Evolutionary conservation across 352 stramenopile genomes (phyloP).

Genomic region (Phytophthora boehmeriae): DNA sequence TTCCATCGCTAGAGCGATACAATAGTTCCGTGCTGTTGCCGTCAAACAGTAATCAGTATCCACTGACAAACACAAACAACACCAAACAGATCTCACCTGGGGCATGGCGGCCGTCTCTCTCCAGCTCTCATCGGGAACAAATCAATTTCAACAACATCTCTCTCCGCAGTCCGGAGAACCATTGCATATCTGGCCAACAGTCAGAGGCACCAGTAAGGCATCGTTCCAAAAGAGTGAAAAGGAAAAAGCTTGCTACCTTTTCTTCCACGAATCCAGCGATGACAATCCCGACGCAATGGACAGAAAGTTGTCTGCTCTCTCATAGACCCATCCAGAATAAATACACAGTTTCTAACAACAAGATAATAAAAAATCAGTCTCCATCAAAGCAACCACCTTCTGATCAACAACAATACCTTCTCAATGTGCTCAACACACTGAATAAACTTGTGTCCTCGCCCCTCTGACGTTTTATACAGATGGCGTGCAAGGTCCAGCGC

Average conservation of each 20-base stretch:
- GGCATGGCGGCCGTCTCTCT: slow-evolving; percentile 70
- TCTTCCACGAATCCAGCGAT: slow-evolving; percentile 85
- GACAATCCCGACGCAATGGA: slow-evolving; percentile 76
- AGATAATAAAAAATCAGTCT: slow-evolving; percentile 13
- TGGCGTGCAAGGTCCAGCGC: slow-evolving; percentile 76
- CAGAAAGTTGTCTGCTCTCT: slow-evolving; percentile 81
- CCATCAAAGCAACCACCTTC: background rate
- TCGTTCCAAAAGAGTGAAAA: no score
- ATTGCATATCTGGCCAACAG: slow-evolving; percentile 68
- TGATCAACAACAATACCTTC: slow-evolving; percentile 48
- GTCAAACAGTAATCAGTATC: slow-evolving; percentile 3
- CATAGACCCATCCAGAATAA: slow-evolving; percentile 84
- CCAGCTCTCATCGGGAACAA: slow-evolving; percentile 80
- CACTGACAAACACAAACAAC: background rate
- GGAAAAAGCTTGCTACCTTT: slow-evolving; percentile 49
- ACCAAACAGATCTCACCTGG: slow-evolving; percentile 37
- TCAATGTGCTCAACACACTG: slow-evolving; percentile 83
- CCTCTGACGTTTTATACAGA: slow-evolving; percentile 45
- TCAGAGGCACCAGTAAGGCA: background rate
- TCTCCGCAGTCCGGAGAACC: slow-evolving; percentile 61
- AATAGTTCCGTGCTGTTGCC: slow-evolving; percentile 54
- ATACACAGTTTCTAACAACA: slow-evolving; percentile 70
- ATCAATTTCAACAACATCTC: slow-evolving; percentile 77
- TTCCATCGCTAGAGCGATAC: slow-evolving; percentile 61
- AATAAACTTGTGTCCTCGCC: slow-evolving; percentile 48